Evolutionary conservation across 2,329 filamentous ascomycete species (phyloP), one percentile per base, ranked within the genome.

Genomic region (Blumeriella jaapii): DNA sequence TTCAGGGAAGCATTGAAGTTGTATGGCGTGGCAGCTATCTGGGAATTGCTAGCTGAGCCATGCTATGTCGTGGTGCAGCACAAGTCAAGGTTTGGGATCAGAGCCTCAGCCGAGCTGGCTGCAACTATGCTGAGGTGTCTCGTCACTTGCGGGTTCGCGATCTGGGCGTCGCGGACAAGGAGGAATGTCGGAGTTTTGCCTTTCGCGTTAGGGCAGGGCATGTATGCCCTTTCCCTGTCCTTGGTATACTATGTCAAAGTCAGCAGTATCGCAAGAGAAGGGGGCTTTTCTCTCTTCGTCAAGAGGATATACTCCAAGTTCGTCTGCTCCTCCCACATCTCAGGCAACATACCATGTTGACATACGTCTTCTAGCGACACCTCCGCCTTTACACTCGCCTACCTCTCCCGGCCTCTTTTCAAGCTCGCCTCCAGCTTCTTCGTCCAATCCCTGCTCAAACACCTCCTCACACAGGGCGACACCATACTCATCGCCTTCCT

Each of bases 391-490:
- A 17, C 51, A 11, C 34, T 47, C 7, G 47, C 52, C 6, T 55
- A 52, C 41, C 84, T 95, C 54, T 81, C 83, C 40, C 63, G 63
- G 8, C 70, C 76, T 2, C 74, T 93, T 1, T 61, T 91, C 17
- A 69, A 69, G 11, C 70, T 96, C 3, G 81, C 81, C 3, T 67
- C 70, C n/a, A 93, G 80, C 51, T 73, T 96, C 57, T 89, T 86
- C 61, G 64, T 86, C 5, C 91, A 98, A 60, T 87, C 83, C 22
- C 61, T 85, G 13, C 74, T 96, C 51, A 98, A 98, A 59, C 89
- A 96, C 56, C 56, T 96, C 34, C 71, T 98, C 34, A 96, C 91
- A 0, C 86, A 96, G 60, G 91, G 89, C 40, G 91, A 98, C 61
- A 85, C 86, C 2, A 73, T 96, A 48, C 74, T 96, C 31, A 79